Evolutionary conservation across 2,329 filamentous ascomycete species (phyloP).

Genomic region (Claviceps spartinae): DNA sequence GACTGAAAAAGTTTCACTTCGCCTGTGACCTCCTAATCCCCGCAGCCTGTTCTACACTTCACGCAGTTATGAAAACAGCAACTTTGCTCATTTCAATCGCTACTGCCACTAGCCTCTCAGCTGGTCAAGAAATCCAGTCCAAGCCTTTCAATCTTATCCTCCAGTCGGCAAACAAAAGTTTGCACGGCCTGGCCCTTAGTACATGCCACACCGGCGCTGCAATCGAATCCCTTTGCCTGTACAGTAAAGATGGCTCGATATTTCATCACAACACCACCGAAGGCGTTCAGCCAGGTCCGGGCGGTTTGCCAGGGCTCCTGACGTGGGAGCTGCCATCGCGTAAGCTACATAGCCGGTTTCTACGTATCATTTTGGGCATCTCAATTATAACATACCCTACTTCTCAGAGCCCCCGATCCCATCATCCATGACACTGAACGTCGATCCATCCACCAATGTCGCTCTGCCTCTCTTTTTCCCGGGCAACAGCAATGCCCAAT

Average conservation of each 20-base stretch:
- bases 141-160: slow-evolving; percentile 11
- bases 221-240: slow-evolving; percentile 11
- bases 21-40: too few relatives aligned
- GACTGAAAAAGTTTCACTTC: too few relatives aligned
- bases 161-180: slow-evolving; percentile 5
- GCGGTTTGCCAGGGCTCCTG: slow-evolving; percentile 6
- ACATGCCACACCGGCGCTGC: slow-evolving; percentile 12
- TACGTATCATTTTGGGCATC: not conserved
- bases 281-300: slow-evolving; percentile 2
- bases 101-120: slow-evolving; percentile 2
- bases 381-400: not conserved
- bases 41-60: not conserved
- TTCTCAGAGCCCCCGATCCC: slow-evolving; percentile 1
- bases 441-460: slow-evolving; percentile 12
- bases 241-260: not conserved
- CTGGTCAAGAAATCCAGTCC: slow-evolving; percentile 9
- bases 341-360: not conserved
- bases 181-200: slow-evolving; percentile 8
- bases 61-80: slow-evolving; percentile 7
- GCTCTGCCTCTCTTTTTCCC: slow-evolving; percentile 10
- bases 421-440: slow-evolving; percentile 8
- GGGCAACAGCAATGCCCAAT: slow-evolving; percentile 11
- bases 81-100: slow-evolving; percentile 1
- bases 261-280: slow-evolving; percentile 10
- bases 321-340: slow-evolving; percentile 6